Base-by-base conservation (phyloP, 1,139 yeast species). In the Saccharomyces hybrid region DNA sequence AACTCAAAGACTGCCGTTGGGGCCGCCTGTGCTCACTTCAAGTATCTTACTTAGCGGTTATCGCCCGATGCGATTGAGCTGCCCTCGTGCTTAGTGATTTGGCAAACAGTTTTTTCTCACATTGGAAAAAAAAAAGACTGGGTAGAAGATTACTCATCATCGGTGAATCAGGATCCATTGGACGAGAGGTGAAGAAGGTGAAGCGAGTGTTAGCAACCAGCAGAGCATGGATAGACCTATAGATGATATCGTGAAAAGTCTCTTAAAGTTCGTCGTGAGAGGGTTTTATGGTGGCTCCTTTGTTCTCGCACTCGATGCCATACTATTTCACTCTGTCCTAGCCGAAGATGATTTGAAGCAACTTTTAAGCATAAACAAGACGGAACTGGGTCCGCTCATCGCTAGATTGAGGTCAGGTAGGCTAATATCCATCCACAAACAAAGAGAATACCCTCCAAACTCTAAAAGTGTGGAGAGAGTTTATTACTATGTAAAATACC, bases 301-400 rank as follows among this genome's bases (percentile, higher is more conserved):
- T 63, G 86, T 90, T 50, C 78, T 93, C 50, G 83, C 93, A 28
- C 73, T 93, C 61, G 99, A 93, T 70, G 97, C 97, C 1, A 77
- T 93, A n/a, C 72, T 93, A 51, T 81, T 87, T 63, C 99, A 93
- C 70, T 86, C 93, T 8, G 97, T 91, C 23, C 77, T 93, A 49
- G 86, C 93, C n/a, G 99, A 93, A 70, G 98, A 93, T 61, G 99
- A 93, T 70, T 76, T 93, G 69, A 81, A 86, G 50, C 84, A 82
- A 63, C 75, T 93, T 57, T 75, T 91, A 52, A 91, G 95, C 32
- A 84, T 93, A 64, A 90, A 88, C 61, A 79, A 91, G 56, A 93
- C 95, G 66, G 97, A 90, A 64, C 77, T 93, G 51, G 81, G 97
- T 53, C 83, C 93, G 16, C 77, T 88, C 50, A 88, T 96, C 69